Evolutionary conservation across 345 rosid species (phyloP).

Genomic region (Melastoma malabathricum): DNA sequence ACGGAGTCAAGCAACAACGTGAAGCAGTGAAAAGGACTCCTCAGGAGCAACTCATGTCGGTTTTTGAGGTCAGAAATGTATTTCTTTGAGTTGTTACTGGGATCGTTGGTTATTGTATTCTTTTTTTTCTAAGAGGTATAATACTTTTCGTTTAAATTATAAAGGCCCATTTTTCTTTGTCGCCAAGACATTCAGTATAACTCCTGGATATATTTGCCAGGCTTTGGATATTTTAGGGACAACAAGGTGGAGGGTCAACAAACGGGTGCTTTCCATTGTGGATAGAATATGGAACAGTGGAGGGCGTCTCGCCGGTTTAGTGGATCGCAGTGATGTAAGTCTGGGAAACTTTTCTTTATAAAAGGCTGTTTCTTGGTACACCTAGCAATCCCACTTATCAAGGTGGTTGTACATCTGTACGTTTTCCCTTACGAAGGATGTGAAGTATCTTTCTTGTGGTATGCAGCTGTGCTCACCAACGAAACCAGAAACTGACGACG

Average conservation of each 20-base stretch:
- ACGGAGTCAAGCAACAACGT: constrained; percentile 81
- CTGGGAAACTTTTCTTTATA: no score
- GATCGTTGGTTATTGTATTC: background rate
- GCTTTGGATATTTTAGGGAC: constrained; percentile 94
- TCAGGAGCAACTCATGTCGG: constrained; percentile 39
- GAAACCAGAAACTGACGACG: constrained; percentile 52
- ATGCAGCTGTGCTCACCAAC: constrained; percentile 58
- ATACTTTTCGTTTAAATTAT: background rate
- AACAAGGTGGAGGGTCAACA: constrained; percentile 92
- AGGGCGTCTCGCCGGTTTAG: constrained; percentile 75
- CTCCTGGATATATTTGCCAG: constrained; percentile 16
- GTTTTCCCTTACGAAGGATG: background rate
- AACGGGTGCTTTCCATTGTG: constrained; percentile 52
- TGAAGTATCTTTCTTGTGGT: constrained; percentile 5
- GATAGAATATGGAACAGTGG: constrained; percentile 88
- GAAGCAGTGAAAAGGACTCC: constrained; percentile 42
- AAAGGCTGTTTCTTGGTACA: no score
- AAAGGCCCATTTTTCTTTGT: background rate
- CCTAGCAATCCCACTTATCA: background rate
- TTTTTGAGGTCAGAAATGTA: constrained; percentile 53
- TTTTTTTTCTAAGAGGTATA: background rate
- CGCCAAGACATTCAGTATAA: background rate
- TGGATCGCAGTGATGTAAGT: constrained; percentile 83
- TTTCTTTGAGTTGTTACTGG: background rate
- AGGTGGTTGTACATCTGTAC: background rate